Base-by-base conservation (phyloP, 805 yeast genomes). In the Candida coquimbonensis region DNA sequence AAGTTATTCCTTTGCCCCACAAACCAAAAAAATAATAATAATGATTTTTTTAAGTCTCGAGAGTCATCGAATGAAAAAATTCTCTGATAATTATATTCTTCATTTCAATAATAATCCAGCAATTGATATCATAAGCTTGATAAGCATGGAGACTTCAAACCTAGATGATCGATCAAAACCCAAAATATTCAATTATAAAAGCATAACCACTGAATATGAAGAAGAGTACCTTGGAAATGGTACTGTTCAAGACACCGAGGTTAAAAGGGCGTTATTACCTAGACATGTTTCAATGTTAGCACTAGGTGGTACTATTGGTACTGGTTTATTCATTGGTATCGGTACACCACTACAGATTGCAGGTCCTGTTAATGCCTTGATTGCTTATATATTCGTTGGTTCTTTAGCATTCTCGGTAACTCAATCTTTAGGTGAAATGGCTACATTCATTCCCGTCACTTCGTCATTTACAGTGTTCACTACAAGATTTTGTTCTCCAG, bases 381-480 rank as follows among this genome's bases (percentile, higher is more conserved):
- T 84, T 40, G 74, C 87, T 2, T 84, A 79, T 55, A 42, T 78
- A n/a, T 80, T 81, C 61, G 80, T 83, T 73, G 87, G 84, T 33
- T 61, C 83, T 1, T 58, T 84, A 39, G 87, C 81, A 0, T 81
- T 70, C 55, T 73, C 76, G 13, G 84, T 83, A 42, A 78, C 86
- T 19, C 89, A 83, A 60, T 74, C 83, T 4, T 66, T 84, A 46
- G 90, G 89, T 56, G 91, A 84, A 63, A 81, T 84, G 90, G 88
- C 88, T 42, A 83, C 89, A 9, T 81, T 74, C 52, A 79, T 83
- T n/a, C 90, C 90, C 8, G 76, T 81, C 36, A 68, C 82, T 8
- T 70, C 80, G 0, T 80, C 87, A 0, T 81, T 83, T 63, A 76
- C 85, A 27, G 85, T 80, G 39, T 83, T 83, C 59, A 73, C 81